Conservation (phyloP, 495 filamentous ascomycete genomes). For the Daldinia decipiens region DNA sequence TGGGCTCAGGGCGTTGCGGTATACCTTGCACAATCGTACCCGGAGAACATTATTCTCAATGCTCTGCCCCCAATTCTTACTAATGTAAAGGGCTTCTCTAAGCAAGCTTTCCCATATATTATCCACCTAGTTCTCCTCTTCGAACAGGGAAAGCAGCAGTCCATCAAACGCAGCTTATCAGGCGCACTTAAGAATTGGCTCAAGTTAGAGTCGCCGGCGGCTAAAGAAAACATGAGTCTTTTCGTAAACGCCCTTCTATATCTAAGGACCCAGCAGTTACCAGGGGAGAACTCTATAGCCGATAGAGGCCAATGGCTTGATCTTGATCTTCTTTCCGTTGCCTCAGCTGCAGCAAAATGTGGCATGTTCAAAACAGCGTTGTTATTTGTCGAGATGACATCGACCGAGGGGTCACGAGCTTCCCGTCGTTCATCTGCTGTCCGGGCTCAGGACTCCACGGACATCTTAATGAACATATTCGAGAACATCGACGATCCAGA, state of each 20-base stretch:
- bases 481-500: conserved; percentile 94
- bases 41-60: conserved; percentile 71
- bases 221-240: conserved; percentile 62
- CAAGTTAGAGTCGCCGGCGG: conserved; percentile 48
- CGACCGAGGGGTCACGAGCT: conserved; percentile 61
- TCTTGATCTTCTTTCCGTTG: conserved; percentile 76
- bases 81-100: conserved; percentile 72
- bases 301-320: conserved; percentile 88
- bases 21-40: conserved; percentile 67
- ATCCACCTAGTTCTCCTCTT: conserved; percentile 79
- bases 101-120: conserved; percentile 78
- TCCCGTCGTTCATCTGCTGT: conserved; percentile 74
- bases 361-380: conserved; percentile 88
- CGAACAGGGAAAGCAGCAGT: conserved; percentile 59
- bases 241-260: conserved; percentile 88
- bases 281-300: conserved; percentile 76
- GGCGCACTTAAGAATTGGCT: conserved; percentile 63
- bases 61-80: conserved; percentile 70
- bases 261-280: conserved; percentile 80
- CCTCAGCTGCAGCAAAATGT: conserved; percentile 80
- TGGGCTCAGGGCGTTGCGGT: conserved; percentile 76
- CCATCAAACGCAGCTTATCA: conserved; percentile 60
- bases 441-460: conserved; percentile 67
- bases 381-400: conserved; percentile 79
- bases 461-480: conserved; percentile 81